Percentiles rank a stretch among this genome's conserved stretches.
These are phyloP conservation scores for Naganishia friedmannii DNA, from an alignment of 768 basidiomycete genomes.

Conservation along the genomic window DNA sequence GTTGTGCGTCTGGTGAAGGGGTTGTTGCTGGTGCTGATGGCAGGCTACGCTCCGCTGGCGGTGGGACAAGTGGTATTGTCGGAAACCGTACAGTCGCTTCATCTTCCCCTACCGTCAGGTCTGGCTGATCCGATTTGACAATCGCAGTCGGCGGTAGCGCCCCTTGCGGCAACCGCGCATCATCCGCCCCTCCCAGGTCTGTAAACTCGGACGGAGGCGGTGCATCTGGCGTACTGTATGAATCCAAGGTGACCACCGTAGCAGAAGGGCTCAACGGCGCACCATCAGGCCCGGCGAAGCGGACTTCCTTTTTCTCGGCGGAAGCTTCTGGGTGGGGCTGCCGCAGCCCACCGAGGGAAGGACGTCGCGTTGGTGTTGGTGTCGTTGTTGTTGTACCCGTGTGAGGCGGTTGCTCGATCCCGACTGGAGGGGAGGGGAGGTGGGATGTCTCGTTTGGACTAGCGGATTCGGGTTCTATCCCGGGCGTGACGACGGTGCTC, in stretches of 20 bases:
- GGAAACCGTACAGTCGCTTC: slow-evolving; percentile 27
- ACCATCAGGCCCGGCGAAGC: slow-evolving; percentile 51
- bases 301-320: slow-evolving; percentile 46
- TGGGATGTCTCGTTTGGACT: not conserved
- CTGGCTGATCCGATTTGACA: no score
- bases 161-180: not conserved
- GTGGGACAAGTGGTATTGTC: slow-evolving; percentile 31
- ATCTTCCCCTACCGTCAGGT: slow-evolving; percentile 13
- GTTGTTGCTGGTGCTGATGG: slow-evolving; percentile 2
- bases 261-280: slow-evolving; percentile 47
- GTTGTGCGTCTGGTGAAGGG: not conserved
- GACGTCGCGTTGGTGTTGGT: not conserved
- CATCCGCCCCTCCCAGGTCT: not conserved
- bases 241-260: slow-evolving; percentile 33
- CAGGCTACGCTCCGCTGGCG: slow-evolving; percentile 18
- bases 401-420: not conserved
- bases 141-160: not conserved
- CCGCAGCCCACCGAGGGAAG: not conserved
- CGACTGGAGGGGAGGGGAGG: not conserved
- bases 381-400: not conserved
- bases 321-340: not conserved
- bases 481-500: slow-evolving; percentile 76
- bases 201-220: slow-evolving; percentile 44
- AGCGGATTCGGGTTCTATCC: slow-evolving; percentile 50
- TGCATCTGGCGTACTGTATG: slow-evolving; percentile 43